phyloP scores from a whole-genome alignment of 2,329 filamentous ascomycete genomes.

The Colletotrichum chlorophyti region DNA sequence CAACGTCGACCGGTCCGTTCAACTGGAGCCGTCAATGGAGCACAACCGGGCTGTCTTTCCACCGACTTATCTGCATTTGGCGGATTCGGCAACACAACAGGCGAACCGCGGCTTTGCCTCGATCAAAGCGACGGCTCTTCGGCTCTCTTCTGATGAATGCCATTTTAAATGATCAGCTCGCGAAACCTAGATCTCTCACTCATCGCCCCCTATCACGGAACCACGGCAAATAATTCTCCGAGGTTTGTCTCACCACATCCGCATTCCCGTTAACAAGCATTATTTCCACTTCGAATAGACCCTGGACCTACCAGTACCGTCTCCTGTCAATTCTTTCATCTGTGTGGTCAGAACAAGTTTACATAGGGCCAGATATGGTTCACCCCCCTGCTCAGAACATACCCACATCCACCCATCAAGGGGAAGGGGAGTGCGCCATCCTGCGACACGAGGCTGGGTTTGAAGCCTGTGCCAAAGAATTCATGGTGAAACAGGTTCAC shows the following conservation, averaged over 20 bases:
- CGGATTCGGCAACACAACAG: background rate
- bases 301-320: too few relatives aligned
- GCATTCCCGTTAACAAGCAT: background rate
- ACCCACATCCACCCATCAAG: constrained; percentile 3
- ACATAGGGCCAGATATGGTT: too few relatives aligned
- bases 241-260: constrained; percentile 7
- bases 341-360: too few relatives aligned
- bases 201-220: constrained; percentile 1
- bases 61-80: background rate
- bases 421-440: constrained; percentile 16
- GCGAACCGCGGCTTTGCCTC: background rate
- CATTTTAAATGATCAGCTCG: constrained; percentile 8
- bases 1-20: too few relatives aligned
- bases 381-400: too few relatives aligned
- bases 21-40: too few relatives aligned
- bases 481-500: constrained; percentile 29
- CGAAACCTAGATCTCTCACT: constrained; percentile 5
- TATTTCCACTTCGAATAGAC: background rate
- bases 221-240: constrained; percentile 3
- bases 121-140: constrained; percentile 7
- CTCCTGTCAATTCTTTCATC: too few relatives aligned
- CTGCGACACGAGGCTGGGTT: constrained; percentile 28
- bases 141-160: background rate
- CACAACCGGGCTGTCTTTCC: background rate
- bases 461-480: constrained; percentile 28